These are phyloP conservation scores for Ophiocordyceps camponoti-saundersi DNA, from an alignment of 2,329 filamentous ascomycete genomes.

Conservation along the genomic window DNA sequence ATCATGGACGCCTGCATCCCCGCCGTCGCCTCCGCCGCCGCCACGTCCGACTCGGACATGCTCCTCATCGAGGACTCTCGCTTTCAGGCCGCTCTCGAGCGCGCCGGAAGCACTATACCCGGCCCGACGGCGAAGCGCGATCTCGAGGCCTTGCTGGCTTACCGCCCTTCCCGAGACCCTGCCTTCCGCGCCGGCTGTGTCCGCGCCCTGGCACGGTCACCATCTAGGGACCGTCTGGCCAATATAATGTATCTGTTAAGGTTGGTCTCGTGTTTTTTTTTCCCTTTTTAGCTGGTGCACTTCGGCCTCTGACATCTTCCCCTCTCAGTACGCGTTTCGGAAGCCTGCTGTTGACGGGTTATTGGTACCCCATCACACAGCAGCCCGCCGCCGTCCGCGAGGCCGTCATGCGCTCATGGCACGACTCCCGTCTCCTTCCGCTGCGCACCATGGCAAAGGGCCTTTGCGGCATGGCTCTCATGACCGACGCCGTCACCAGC, in stretches of 20 bases:
- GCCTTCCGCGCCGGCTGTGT: constrained; percentile 33
- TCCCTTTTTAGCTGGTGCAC: background rate
- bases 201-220: constrained; percentile 20
- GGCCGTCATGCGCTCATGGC: constrained; percentile 45
- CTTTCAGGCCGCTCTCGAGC: constrained; percentile 27
- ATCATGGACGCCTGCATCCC: constrained; percentile 44
- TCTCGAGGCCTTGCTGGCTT: constrained; percentile 34
- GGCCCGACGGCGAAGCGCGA: constrained; percentile 22
- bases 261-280: constrained; percentile 16
- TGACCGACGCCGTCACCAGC: constrained; percentile 37
- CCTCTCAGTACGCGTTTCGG: constrained; percentile 40
- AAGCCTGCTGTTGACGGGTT: constrained; percentile 50
- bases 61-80: constrained; percentile 28
- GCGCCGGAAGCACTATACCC: constrained; percentile 16
- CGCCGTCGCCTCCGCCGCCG: constrained; percentile 27
- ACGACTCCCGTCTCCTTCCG: constrained; percentile 33
- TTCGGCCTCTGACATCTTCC: background rate
- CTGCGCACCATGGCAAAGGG: constrained; percentile 39
- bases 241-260: constrained; percentile 21
- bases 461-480: constrained; percentile 35
- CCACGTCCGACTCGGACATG: constrained; percentile 17
- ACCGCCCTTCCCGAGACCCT: constrained; percentile 32
- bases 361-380: constrained; percentile 40
- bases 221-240: constrained; percentile 20
- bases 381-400: constrained; percentile 45